Percentiles rank a stretch among this genome's conserved stretches.
phyloP scores from a whole-genome alignment of 768 basidiomycete species.

The Lentinus brumalis region DNA sequence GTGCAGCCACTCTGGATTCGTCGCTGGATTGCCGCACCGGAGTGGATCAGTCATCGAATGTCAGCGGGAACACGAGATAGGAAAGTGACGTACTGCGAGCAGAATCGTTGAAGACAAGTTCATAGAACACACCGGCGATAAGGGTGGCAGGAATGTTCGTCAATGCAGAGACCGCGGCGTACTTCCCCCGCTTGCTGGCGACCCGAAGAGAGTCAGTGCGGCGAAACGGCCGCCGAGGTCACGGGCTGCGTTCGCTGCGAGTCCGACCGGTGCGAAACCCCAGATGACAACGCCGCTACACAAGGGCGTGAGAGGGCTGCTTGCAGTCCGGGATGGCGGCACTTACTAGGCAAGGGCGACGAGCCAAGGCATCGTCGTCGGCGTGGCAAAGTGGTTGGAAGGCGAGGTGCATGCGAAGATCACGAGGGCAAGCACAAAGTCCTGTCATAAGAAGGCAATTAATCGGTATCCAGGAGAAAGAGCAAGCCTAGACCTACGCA shows the following conservation, averaged over 20 bases:
- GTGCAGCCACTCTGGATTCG: slow-evolving; percentile 12
- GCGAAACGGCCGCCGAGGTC: slow-evolving; percentile 68
- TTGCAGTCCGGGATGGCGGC: not conserved
- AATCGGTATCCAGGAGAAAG: not conserved
- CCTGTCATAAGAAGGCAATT: slow-evolving; percentile 7
- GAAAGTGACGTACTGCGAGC: slow-evolving; percentile 14
- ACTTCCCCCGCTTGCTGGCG: slow-evolving; percentile 49
- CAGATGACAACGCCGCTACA: slow-evolving; percentile 59
- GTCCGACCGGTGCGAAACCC: slow-evolving; percentile 56
- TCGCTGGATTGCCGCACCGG: not conserved
- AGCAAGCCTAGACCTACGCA: slow-evolving; percentile 38
- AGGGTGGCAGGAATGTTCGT: slow-evolving; percentile 68
- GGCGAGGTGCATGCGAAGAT: slow-evolving; percentile 60
- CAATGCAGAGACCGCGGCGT: slow-evolving; percentile 64
- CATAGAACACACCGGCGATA: slow-evolving; percentile 55
- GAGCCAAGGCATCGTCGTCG: slow-evolving; percentile 50
- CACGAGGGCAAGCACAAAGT: slow-evolving; percentile 49
- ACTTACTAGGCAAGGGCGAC: slow-evolving; percentile 64
- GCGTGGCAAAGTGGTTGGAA: slow-evolving; percentile 59
- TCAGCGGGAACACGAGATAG: not conserved
- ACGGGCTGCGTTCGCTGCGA: slow-evolving; percentile 68
- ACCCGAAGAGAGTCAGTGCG: slow-evolving; percentile 63
- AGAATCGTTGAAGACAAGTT: slow-evolving; percentile 58
- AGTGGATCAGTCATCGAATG: not conserved
- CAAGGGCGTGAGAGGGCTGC: not conserved